phyloP scores from a whole-genome alignment of 2,329 filamentous ascomycete species.

The Clathrospora elynae region DNA sequence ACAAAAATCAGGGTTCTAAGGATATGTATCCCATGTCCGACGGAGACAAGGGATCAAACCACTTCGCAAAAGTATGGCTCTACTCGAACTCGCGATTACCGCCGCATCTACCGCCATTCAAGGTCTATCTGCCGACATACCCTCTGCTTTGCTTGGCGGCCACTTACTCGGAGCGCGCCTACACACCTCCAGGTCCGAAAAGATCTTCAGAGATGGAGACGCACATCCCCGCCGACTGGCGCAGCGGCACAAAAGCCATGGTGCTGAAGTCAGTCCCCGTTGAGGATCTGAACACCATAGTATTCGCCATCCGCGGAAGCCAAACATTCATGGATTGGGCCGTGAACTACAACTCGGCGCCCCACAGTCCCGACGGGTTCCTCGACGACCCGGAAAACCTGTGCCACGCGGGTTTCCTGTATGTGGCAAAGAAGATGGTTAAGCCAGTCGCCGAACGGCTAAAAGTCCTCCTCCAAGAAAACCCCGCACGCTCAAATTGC shows the following conservation, averaged over 20 bases:
- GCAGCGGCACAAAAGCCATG: conserved; percentile 80
- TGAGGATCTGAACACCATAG: conserved; percentile 76
- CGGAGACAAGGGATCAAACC: conserved; percentile 36
- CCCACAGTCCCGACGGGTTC: conserved; percentile 69
- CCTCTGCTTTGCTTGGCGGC: conserved; percentile 79
- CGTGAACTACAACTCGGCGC: conserved; percentile 75
- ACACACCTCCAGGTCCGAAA: conserved; percentile 60
- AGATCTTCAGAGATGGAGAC: conserved; percentile 67
- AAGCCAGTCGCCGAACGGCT: conserved; percentile 72
- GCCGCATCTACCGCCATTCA: conserved; percentile 67
- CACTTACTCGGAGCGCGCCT: conserved; percentile 76
- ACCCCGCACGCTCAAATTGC: conserved; percentile 67
- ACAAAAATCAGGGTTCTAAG: conserved; percentile 19
- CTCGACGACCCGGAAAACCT: conserved; percentile 77
- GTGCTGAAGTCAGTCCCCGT: conserved; percentile 80
- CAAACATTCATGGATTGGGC: conserved; percentile 85
- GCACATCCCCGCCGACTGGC: conserved; percentile 73
- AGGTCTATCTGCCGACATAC: conserved; percentile 75
- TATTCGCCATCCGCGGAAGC: conserved; percentile 82
- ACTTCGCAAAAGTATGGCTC: conserved; percentile 74
- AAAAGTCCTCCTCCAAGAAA: conserved; percentile 71
- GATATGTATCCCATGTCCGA: conserved; percentile 21
- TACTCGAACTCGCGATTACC: conserved; percentile 80
- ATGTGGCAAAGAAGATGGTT: conserved; percentile 76
- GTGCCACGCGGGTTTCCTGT: conserved; percentile 81